Percentiles rank a stretch among this genome's conserved stretches.
These are phyloP conservation scores for Penium margaritaceum DNA, from an alignment of 139 green algal genomes.

Conservation along the genomic window DNA sequence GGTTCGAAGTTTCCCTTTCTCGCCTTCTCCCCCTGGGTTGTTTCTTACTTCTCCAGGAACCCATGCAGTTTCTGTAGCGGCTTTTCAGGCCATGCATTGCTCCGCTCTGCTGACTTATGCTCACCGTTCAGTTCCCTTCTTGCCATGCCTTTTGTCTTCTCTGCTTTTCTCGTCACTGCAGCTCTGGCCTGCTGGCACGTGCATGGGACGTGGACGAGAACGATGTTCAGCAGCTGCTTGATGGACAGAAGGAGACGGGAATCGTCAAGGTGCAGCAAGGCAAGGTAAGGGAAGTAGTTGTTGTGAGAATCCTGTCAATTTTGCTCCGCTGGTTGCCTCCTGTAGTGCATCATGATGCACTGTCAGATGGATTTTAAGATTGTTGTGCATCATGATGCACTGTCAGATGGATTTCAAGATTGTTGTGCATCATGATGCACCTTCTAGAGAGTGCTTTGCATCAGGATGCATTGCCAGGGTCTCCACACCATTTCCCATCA, in stretches of 20 bases:
- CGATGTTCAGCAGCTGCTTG: slow-evolving; percentile 26
- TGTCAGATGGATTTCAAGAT: too few relatives aligned
- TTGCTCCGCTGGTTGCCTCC: not conserved
- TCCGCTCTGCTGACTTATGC: not conserved
- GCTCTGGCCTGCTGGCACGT: slow-evolving; percentile 18
- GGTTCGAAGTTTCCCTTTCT: too few relatives aligned
- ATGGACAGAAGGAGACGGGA: slow-evolving; percentile 18
- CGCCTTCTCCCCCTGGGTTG: not conserved
- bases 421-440: not conserved
- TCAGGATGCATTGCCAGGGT: not conserved
- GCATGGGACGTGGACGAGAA: slow-evolving; percentile 36
- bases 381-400: not conserved
- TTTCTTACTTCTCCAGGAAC: too few relatives aligned
- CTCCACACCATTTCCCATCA: too few relatives aligned
- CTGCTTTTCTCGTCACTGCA: not conserved
- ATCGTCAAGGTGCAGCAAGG: slow-evolving; percentile 28
- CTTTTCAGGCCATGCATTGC: not conserved
- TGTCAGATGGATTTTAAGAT: too few relatives aligned
- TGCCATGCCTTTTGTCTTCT: not conserved
- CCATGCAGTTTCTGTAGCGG: not conserved
- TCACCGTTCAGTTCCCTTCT: not conserved
- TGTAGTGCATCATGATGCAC: not conserved
- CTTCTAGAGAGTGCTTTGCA: not conserved
- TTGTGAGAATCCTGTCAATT: not conserved
- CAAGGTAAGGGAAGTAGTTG: not conserved